Conservation (phyloP, 2,329 filamentous ascomycete genomes). For the Neonectria ditissima region DNA sequence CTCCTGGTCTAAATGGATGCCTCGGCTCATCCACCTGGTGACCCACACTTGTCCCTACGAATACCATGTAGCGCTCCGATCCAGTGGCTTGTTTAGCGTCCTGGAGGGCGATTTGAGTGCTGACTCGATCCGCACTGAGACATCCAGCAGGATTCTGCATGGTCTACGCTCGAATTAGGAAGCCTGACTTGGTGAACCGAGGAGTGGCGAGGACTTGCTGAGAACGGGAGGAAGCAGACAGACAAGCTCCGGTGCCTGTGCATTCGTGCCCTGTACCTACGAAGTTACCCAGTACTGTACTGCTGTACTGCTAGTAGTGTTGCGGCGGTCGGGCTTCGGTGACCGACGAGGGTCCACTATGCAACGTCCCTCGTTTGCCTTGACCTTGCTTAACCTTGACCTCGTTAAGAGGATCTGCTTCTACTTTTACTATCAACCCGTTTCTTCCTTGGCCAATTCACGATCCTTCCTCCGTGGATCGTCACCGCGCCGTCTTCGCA, state of each 20-base stretch:
- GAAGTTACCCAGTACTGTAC: no score
- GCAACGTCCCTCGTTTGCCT: slow-evolving; percentile 3
- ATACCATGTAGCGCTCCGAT: not conserved
- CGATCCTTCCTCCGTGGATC: slow-evolving; percentile 3
- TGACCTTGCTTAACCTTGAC: no score
- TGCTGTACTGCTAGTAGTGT: no score
- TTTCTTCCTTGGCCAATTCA: slow-evolving; percentile 2
- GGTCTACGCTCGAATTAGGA: not conserved
- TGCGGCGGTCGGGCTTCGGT: slow-evolving; percentile 14
- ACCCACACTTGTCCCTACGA: not conserved
- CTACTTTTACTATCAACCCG: slow-evolving; percentile 16
- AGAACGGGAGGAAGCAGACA: not conserved
- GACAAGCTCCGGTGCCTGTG: no score
- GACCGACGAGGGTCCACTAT: slow-evolving; percentile 14
- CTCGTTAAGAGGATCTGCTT: not conserved
- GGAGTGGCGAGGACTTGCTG: not conserved
- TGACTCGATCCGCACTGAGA: not conserved
- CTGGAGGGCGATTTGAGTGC: not conserved
- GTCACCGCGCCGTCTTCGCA: not conserved
- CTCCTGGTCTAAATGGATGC: slow-evolving; percentile 7
- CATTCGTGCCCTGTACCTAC: not conserved
- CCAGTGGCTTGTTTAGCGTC: not conserved
- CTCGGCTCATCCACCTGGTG: slow-evolving; percentile 8
- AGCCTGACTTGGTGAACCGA: not conserved
- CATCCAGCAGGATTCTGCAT: not conserved